Evolutionary conservation across 306 rosid genomes (phyloP).

Genomic region (Ammopiptanthus mongolicus): DNA sequence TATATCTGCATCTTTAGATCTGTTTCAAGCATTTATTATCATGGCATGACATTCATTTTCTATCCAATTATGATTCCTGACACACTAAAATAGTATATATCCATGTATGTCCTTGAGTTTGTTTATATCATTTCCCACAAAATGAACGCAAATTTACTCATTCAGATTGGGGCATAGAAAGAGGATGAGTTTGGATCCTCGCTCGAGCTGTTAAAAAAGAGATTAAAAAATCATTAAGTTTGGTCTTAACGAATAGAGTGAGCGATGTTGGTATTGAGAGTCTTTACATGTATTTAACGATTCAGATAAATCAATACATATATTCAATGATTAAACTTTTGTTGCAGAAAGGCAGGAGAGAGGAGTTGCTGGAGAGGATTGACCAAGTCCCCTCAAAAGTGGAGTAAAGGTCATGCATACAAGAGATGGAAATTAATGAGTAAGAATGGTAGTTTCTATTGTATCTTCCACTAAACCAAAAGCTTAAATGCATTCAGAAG

Average conservation of each 20-base stretch:
- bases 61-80: background rate
- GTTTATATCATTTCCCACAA: background rate
- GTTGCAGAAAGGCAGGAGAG: no score
- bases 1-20: background rate
- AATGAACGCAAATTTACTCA: background rate
- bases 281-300: no score
- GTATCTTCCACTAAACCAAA: constrained; percentile 52
- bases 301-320: no score
- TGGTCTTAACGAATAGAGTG: no score
- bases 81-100: background rate
- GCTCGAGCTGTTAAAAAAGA: no score
- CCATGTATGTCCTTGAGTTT: background rate
- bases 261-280: no score
- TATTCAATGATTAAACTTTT: no score
- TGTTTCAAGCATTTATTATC: background rate
- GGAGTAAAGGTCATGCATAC: constrained; percentile 33
- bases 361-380: no score
- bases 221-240: no score
- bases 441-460: constrained; percentile 47
- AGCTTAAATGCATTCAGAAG: constrained; percentile 24
- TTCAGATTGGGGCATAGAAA: background rate
- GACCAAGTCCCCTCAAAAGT: constrained; percentile 35
- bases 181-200: background rate
- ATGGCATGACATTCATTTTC: background rate
- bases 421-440: constrained; percentile 36